These are phyloP conservation scores for Boletus sp. DNA, from an alignment of 768 basidiomycete species.

Conservation along the genomic window DNA sequence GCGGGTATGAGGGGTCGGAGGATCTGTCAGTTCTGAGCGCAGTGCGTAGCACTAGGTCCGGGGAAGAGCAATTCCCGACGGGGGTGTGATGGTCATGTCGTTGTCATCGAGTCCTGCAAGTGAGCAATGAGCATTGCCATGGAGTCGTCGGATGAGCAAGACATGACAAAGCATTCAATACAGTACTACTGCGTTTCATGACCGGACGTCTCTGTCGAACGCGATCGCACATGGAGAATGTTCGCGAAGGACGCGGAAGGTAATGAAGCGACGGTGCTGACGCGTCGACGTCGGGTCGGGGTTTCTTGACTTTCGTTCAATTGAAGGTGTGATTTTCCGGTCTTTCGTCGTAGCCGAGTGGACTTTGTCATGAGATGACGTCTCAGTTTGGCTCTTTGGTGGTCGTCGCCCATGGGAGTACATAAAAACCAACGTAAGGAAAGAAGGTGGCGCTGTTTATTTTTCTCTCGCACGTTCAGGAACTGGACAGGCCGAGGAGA, in stretches of 20 bases:
- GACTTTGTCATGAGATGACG: no score
- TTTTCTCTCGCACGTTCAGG: not conserved
- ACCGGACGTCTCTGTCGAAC: not conserved
- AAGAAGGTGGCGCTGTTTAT: no score
- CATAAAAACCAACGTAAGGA: not conserved
- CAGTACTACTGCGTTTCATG: no score
- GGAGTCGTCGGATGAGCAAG: not conserved
- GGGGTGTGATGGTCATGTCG: not conserved
- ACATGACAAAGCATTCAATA: not conserved
- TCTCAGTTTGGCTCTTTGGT: not conserved
- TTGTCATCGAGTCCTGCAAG: not conserved
- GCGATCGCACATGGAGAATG: not conserved
- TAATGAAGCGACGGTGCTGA: no score
- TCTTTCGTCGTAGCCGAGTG: not conserved
- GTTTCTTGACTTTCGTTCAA: no score
- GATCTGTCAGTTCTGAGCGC: not conserved
- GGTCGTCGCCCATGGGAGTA: not conserved
- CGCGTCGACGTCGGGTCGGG: no score
- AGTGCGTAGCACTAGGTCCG: no score
- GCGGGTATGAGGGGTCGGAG: no score
- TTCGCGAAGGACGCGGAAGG: not conserved
- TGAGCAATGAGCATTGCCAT: not conserved
- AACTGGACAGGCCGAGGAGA: no score
- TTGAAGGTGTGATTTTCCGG: not conserved
- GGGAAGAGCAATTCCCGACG: no score